Evolutionary conservation across 176 grass and related monocot genomes (phyloP), one percentile per base, ranked within the genome.

Genomic region (Rhipidocladum racemiflorum): DNA sequence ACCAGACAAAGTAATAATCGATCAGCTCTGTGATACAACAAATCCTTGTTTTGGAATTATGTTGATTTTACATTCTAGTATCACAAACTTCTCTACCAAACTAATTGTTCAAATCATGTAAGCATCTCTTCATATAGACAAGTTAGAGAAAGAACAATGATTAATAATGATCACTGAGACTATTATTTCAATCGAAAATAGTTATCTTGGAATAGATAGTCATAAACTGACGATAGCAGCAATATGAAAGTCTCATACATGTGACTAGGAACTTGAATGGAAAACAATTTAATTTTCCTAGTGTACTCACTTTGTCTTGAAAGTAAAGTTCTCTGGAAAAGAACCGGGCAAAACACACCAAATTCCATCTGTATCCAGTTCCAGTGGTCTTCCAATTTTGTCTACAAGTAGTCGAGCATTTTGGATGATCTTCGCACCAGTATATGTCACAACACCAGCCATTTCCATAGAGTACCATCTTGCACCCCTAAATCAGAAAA

Each of bases 391-490:
- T 70, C 95, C 95, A 81, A 97, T 97, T 84, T 97, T 94, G 68
- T 97, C 95, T 53, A 97, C 88, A 85, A 97, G 92, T 61, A 97
- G 54, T 42, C 95, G 90, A 38, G 95, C 92, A 87, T 97, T 94
- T 86, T 97, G 95, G 54, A 97, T 97, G 61, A 97, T 97, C 73
- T 97, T 97, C 1, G 95, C 95, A 77, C 95, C 95, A 85, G 95
- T 97, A 85, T 97, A 97, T 63, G 95, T 97, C 20, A 97, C 95
- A 82, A 97, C 95, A 80, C 95, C 95, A 85, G 95, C 95, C 95
- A 97, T 97, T 94, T 97, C 95, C 95, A 97, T 97, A 83, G 95
- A 97, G 53, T 97, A 97, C 95, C 95, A 97, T 85, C 95, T 97
- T 91, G 95, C 95, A 49, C 95, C 94, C 89, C 92, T 97, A 74